phyloP scores from a whole-genome alignment of 306 rosid species.

The Datisca glomerata region DNA sequence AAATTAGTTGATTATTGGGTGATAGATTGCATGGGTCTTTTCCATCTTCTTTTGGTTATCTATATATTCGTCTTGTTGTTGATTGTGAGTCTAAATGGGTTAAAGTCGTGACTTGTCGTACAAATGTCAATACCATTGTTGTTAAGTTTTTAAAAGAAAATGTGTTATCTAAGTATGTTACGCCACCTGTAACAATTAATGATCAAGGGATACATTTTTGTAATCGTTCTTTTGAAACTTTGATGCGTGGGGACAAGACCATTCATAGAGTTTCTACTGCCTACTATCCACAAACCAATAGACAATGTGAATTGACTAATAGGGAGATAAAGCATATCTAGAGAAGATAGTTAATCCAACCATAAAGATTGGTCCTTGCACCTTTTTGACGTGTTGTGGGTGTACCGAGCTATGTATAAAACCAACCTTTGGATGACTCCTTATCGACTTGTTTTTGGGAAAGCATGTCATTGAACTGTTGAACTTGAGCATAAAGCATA shows the following conservation, averaged over 20 bases:
- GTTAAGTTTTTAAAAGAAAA: background rate
- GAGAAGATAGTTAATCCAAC: background rate
- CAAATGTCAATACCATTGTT: background rate
- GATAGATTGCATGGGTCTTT: background rate
- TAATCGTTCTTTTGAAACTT: background rate
- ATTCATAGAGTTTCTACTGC: background rate
- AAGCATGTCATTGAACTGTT: too few relatives aligned
- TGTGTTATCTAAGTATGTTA: too few relatives aligned
- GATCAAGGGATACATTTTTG: background rate
- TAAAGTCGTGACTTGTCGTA: background rate
- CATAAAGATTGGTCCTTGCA: background rate
- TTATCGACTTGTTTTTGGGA: background rate
- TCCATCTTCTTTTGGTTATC: background rate
- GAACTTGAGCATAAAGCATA: too few relatives aligned
- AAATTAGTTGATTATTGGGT: background rate
- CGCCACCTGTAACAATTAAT: too few relatives aligned
- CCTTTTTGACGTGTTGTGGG: background rate
- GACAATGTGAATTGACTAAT: background rate
- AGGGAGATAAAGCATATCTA: background rate
- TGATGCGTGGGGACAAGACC: background rate
- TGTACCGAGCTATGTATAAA: background rate
- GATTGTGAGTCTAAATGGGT: background rate
- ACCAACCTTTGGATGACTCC: background rate
- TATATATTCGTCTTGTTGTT: background rate
- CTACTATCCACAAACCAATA: background rate